Base-by-base conservation (phyloP, 805 yeast genomes). In the Cyberlindnera lachancei region DNA sequence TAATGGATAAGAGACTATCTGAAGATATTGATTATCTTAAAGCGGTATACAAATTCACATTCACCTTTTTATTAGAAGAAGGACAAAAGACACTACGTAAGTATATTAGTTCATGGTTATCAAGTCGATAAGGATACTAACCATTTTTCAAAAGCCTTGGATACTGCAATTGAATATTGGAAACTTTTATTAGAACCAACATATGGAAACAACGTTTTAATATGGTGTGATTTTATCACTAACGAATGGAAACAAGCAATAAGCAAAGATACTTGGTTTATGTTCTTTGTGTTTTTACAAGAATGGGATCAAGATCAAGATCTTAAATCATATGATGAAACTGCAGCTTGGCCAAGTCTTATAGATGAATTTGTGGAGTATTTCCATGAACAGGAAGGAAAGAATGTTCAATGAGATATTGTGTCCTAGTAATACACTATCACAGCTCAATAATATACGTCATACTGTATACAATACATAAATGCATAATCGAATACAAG, bases 281-380 rank as follows among this genome's bases (percentile, higher is more conserved):
- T 88, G 96, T 61, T 82, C 35, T 68, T 68, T 34, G 74, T 76
- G 35, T 85, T 87, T 47, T 56, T 79, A 34, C 56, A 61, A 33
- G 70, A 71, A 38, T 66, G 66, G 37, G 56, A 72, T 1, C 40
- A 52, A 13, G 82, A 84, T 37, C 73, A 81, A 0, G 40, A 49
- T 1, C 60, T 90, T 5, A 56, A 58, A 12, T 58, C 56, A 3
- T 88, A 87, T 55, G 88, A 81, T 45, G 92, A 80, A 42, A 70
- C 72, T 44, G 87, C 81, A 16, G 83, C 96, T 1, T 90, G 97
- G 97, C 98, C 97, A 5, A 73, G 83, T 33, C 61, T 85, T 13
- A 74, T 90, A 42, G 98, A 90, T 53, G 85, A 77, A 37, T 90
- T 73, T 50, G 81, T 85, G 15, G 94, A 81, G 41, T 66, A 66